Evolutionary conservation across 805 yeast species (phyloP).

Genomic region (Monosporozyma servazzii): DNA sequence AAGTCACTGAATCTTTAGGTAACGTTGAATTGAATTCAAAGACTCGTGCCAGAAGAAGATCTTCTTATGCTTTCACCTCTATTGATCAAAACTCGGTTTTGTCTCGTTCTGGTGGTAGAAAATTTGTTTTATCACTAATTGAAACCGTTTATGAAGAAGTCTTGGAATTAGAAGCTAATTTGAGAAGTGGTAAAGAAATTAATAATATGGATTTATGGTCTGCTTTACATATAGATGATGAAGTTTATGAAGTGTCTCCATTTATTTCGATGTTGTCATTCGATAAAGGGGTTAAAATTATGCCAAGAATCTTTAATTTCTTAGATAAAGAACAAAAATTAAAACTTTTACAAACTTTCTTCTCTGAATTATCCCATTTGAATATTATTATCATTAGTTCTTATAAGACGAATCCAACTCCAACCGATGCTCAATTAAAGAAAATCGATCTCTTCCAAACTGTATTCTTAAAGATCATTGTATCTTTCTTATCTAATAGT

Average conservation of each 20-base stretch:
- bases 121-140: conserved; percentile 54
- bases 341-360: conserved; percentile 65
- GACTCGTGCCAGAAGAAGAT: conserved; percentile 28
- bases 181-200: conserved; percentile 46
- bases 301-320: conserved; percentile 82
- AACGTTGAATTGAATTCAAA: conserved; percentile 23
- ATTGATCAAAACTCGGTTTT: conserved; percentile 29
- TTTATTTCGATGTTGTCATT: conserved; percentile 75
- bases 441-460: conserved; percentile 71
- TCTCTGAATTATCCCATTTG: conserved; percentile 71
- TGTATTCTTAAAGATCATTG: conserved; percentile 75
- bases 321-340: conserved; percentile 66
- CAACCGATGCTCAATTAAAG: conserved; percentile 42
- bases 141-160: conserved; percentile 74
- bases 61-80: conserved; percentile 29
- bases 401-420: conserved; percentile 56
- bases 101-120: conserved; percentile 35
- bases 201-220: conserved; percentile 58
- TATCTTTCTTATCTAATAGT: conserved; percentile 68
- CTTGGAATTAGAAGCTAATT: conserved; percentile 67
- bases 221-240: conserved; percentile 63
- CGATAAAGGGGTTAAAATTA: conserved; percentile 80
- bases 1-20: conserved; percentile 25
- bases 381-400: conserved; percentile 73
- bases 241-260: conserved; percentile 52